Conservation (phyloP, 352 stramenopile genomes). For the Phytophthora colocasiae region DNA sequence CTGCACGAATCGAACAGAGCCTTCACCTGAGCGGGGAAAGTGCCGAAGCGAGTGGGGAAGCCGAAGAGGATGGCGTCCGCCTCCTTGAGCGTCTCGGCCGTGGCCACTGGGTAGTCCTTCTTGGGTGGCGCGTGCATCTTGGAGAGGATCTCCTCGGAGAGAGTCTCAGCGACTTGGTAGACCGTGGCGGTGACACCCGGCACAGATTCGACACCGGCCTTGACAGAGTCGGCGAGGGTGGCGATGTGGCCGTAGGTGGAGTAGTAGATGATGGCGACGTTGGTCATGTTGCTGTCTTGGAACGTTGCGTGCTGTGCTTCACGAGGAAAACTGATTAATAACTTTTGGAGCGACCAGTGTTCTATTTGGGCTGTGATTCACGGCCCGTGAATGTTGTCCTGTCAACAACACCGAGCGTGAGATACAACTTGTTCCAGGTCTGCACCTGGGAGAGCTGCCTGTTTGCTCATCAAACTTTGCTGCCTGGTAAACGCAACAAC, state of each 20-base stretch:
- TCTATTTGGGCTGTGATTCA: too few relatives aligned
- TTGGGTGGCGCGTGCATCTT: constrained; percentile 85
- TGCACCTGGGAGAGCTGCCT: too few relatives aligned
- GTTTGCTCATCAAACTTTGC: too few relatives aligned
- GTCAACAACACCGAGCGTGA: too few relatives aligned
- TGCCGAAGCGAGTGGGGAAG: constrained; percentile 11
- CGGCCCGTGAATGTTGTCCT: too few relatives aligned
- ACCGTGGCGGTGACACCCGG: constrained; percentile 54
- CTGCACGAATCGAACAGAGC: constrained; percentile 14
- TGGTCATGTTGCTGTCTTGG: background rate
- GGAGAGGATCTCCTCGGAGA: constrained; percentile 65
- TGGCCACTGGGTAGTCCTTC: constrained; percentile 39
- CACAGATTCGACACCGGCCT: constrained; percentile 63
- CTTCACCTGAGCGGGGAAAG: constrained; percentile 15
- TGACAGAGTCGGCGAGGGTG: constrained; percentile 69
- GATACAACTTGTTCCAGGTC: too few relatives aligned
- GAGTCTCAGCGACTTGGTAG: constrained; percentile 75
- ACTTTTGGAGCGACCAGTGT: background rate
- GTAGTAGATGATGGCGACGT: constrained; percentile 58
- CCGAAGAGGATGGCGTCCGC: constrained; percentile 25
- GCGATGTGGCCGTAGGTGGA: constrained; percentile 84
- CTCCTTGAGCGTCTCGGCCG: constrained; percentile 52
- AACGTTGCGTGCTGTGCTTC: background rate
- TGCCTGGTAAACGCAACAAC: too few relatives aligned
- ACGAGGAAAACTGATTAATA: background rate